These are phyloP conservation scores for Chloromonas sp. DNA, from an alignment of 163 green algal species.

Conservation along the genomic window DNA sequence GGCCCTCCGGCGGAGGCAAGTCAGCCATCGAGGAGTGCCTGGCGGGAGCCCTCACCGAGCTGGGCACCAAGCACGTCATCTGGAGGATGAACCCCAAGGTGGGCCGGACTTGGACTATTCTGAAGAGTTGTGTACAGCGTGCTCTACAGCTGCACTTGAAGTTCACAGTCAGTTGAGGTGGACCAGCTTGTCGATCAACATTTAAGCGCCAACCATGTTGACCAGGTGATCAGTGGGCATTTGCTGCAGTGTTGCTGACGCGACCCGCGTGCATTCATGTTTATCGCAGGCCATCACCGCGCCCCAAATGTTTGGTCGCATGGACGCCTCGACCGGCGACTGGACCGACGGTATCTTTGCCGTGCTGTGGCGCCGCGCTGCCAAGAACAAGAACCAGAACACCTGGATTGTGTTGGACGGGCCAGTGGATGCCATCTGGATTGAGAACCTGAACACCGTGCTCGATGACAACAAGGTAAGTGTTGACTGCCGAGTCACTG, in stretches of 20 bases:
- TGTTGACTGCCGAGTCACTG: constrained; percentile 28
- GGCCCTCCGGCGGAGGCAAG: constrained; percentile 77
- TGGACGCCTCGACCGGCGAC: constrained; percentile 79
- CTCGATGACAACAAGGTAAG: constrained; percentile 59
- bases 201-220: no score
- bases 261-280: no score
- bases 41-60: constrained; percentile 60
- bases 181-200: no score
- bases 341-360: constrained; percentile 92
- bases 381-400: constrained; percentile 87
- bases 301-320: constrained; percentile 80
- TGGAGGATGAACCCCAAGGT: constrained; percentile 89
- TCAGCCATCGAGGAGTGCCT: constrained; percentile 80
- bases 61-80: constrained; percentile 69
- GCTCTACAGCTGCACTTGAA: no score
- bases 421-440: constrained; percentile 95
- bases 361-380: constrained; percentile 83
- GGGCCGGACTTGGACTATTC: no score
- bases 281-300: constrained; percentile 52
- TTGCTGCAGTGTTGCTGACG: no score
- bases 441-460: constrained; percentile 96
- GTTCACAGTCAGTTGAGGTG: no score
- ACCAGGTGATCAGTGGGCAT: no score
- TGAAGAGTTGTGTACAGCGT: no score
- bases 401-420: constrained; percentile 96